Conservation (phyloP, 2,329 filamentous ascomycete genomes). For the Trichoderma sp. region DNA sequence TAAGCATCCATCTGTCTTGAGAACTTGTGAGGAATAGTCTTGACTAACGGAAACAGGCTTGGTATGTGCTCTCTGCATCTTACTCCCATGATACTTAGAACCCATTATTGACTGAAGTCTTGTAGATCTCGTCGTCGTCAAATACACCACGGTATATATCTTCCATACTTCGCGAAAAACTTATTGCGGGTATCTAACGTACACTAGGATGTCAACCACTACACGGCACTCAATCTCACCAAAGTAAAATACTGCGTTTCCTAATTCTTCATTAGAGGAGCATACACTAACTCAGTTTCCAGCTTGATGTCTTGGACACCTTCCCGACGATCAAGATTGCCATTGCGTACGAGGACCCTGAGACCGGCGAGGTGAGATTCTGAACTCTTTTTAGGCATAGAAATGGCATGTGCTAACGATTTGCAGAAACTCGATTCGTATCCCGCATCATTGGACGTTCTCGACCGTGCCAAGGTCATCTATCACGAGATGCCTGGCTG, state of each 20-base stretch:
- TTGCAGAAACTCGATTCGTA: slow-evolving; percentile 6
- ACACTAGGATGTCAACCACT: slow-evolving; percentile 58
- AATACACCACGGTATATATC: slow-evolving; percentile 48
- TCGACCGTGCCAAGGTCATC: slow-evolving; percentile 60
- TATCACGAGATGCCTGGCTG: slow-evolving; percentile 70
- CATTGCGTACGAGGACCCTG: slow-evolving; percentile 59
- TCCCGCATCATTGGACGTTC: slow-evolving; percentile 59
- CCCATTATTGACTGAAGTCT: slow-evolving; percentile 23
- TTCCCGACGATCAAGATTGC: slow-evolving; percentile 75
- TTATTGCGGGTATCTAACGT: neutral
- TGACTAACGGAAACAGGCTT: slow-evolving; percentile 25
- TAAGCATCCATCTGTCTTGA: slow-evolving; percentile 28
- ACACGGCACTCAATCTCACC: slow-evolving; percentile 59
- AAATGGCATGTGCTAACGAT: neutral
- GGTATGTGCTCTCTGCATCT: slow-evolving; percentile 21
- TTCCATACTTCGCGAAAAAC: neutral
- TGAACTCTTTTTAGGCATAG: slow-evolving; percentile 11
- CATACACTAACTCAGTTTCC: slow-evolving; percentile 49
- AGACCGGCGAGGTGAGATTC: slow-evolving; percentile 28
- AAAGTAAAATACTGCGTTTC: slow-evolving; percentile 35
- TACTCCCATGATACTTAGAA: slow-evolving; percentile 12
- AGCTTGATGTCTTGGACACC: slow-evolving; percentile 58
- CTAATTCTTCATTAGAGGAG: neutral
- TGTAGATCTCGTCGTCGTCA: slow-evolving; percentile 63
- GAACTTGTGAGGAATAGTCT: neutral